These are phyloP conservation scores for Xylaria sp. DNA, from an alignment of 2,329 filamentous ascomycete genomes.

Conservation along the genomic window DNA sequence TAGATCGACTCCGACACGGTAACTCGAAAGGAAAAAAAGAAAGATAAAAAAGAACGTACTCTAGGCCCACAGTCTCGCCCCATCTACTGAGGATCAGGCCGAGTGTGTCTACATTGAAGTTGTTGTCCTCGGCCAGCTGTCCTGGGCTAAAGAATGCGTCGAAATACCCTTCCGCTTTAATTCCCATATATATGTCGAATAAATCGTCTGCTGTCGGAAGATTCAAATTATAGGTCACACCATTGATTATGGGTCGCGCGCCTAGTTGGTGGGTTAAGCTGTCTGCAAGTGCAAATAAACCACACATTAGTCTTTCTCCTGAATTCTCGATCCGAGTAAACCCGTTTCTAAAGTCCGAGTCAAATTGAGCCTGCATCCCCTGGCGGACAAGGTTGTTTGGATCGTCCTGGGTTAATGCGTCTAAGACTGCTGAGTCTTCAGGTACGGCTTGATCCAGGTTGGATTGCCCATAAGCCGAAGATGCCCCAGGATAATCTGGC, in stretches of 20 bases:
- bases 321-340: slow-evolving; percentile 13
- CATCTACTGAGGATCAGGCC: slow-evolving; percentile 10
- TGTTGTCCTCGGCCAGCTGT: neutral
- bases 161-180: neutral
- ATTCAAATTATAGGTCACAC: slow-evolving; percentile 1
- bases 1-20: neutral
- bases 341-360: slow-evolving; percentile 29
- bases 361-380: neutral
- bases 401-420: neutral
- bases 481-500: neutral
- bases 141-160: neutral
- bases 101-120: slow-evolving; percentile 1
- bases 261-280: slow-evolving; percentile 35
- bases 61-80: neutral
- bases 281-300: slow-evolving; percentile 35
- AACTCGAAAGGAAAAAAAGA: neutral
- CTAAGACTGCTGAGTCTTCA: neutral
- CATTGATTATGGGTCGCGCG: slow-evolving; percentile 19
- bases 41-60: slow-evolving; percentile 17
- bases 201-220: slow-evolving; percentile 22
- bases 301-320: slow-evolving; percentile 17
- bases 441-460: neutral
- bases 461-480: neutral
- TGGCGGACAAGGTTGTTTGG: neutral
- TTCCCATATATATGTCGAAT: neutral